Evolutionary conservation across 2,329 filamentous ascomycete species (phyloP).

Genomic region (Xylaria sp.): DNA sequence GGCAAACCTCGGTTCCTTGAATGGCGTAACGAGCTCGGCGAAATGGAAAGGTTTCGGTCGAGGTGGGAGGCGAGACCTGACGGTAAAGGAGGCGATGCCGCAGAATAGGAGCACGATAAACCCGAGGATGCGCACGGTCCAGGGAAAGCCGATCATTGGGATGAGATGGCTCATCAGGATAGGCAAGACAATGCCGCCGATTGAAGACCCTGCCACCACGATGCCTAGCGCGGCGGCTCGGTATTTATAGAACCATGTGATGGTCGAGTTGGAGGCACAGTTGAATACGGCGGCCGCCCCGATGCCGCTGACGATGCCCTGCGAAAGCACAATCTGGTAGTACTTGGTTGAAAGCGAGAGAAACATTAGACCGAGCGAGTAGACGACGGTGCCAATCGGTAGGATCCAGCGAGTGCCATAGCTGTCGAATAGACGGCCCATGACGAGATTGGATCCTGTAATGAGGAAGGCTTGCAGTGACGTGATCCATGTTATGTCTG

Average conservation of each 20-base stretch:
- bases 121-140: conserved; percentile 54
- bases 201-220: conserved; percentile 58
- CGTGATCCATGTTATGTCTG: conserved; percentile 67
- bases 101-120: conserved; percentile 54
- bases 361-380: conserved; percentile 72
- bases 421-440: conserved; percentile 39
- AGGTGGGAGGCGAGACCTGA: conserved; percentile 53
- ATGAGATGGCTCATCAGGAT: conserved; percentile 67
- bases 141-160: conserved; percentile 53
- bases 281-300: conserved; percentile 45
- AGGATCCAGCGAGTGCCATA: conserved; percentile 54
- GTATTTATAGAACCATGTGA: conserved; percentile 36
- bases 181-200: conserved; percentile 66
- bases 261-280: conserved; percentile 36
- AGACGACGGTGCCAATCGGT: conserved; percentile 61
- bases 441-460: conserved; percentile 57
- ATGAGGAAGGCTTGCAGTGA: conserved; percentile 61
- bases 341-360: conserved; percentile 58
- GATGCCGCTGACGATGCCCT: conserved; percentile 50
- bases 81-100: conserved; percentile 47
- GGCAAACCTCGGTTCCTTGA: conserved; percentile 54
- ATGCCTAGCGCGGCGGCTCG: conserved; percentile 37
- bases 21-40: conserved; percentile 58
- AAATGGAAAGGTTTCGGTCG: conserved; percentile 56
- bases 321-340: conserved; percentile 56